These are phyloP conservation scores for Thalassiosira ordinaria DNA, from an alignment of 352 stramenopile species.

Conservation along the genomic window DNA sequence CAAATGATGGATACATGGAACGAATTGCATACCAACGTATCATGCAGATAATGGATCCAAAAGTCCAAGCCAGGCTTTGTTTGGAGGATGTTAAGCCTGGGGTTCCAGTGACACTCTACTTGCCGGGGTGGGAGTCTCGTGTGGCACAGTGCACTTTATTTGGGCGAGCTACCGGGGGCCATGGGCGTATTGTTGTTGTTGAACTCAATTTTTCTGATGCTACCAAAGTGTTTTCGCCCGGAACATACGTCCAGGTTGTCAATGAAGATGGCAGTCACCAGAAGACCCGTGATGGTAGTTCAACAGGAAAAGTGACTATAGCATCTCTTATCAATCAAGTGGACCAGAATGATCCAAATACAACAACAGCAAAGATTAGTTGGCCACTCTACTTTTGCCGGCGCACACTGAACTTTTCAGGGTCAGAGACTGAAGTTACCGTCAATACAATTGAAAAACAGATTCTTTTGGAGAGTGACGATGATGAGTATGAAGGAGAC, in stretches of 20 bases:
- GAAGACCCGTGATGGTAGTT: too few species aligned
- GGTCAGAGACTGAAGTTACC: background rate
- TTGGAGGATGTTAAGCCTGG: background rate
- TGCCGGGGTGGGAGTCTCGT: constrained; percentile 1
- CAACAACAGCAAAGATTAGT: background rate
- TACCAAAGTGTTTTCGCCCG: background rate
- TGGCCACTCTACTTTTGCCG: constrained; percentile 12
- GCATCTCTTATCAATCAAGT: too few species aligned
- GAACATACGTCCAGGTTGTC: constrained; percentile 5
- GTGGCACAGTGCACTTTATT: constrained; percentile 1
- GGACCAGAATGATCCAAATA: too few species aligned
- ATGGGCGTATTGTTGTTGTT: too few species aligned
- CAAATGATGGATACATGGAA: constrained; percentile 9
- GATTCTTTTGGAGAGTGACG: background rate
- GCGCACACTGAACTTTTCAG: background rate
- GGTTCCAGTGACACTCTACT: constrained; percentile 13
- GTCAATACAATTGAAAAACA: background rate
- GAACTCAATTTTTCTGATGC: too few species aligned
- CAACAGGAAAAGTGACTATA: too few species aligned
- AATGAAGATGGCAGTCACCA: too few species aligned
- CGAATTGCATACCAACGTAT: background rate
- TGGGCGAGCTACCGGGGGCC: too few species aligned
- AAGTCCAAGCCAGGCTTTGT: background rate
- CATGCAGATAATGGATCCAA: constrained; percentile 25
- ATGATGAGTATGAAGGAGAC: background rate